phyloP scores from a whole-genome alignment of 768 basidiomycete genomes.

The Mycena chlorophos region DNA sequence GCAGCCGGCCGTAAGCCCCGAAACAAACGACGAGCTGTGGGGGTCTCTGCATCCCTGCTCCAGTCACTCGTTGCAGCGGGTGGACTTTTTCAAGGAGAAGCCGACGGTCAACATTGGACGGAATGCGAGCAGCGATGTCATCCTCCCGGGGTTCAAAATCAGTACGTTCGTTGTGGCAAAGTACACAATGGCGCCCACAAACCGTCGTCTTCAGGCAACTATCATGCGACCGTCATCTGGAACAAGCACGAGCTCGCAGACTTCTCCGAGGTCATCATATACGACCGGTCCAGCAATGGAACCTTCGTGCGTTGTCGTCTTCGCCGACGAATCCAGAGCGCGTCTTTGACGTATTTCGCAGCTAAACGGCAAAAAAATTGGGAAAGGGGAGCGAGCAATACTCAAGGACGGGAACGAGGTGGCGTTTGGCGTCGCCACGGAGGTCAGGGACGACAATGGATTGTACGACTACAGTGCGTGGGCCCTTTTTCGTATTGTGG shows the following conservation, averaged over 20 bases:
- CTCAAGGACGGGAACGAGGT: conserved; percentile 84
- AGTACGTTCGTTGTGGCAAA: conserved; percentile 50
- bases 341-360: conserved; percentile 25
- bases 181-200: not conserved
- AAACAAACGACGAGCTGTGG: conserved; percentile 50
- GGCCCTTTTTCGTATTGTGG: conserved; percentile 27
- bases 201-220: conserved; percentile 44
- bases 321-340: not conserved
- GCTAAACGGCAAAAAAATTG: conserved; percentile 71
- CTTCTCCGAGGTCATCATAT: conserved; percentile 47
- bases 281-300: conserved; percentile 37
- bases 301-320: not conserved
- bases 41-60: conserved; percentile 67
- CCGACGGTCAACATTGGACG: conserved; percentile 58
- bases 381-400: conserved; percentile 52
- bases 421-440: conserved; percentile 66
- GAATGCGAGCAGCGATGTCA: conserved; percentile 47
- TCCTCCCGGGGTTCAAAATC: conserved; percentile 71
- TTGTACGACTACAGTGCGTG: conserved; percentile 80
- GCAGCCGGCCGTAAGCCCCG: not conserved
- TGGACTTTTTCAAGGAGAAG: conserved; percentile 61
- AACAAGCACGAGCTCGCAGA: conserved; percentile 45
- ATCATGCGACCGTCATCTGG: conserved; percentile 61
- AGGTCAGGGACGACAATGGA: conserved; percentile 43
- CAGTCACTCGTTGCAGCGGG: conserved; percentile 47